phyloP scores from a whole-genome alignment of 257 asterid genomes.

The Solanum corneliomulleri region DNA sequence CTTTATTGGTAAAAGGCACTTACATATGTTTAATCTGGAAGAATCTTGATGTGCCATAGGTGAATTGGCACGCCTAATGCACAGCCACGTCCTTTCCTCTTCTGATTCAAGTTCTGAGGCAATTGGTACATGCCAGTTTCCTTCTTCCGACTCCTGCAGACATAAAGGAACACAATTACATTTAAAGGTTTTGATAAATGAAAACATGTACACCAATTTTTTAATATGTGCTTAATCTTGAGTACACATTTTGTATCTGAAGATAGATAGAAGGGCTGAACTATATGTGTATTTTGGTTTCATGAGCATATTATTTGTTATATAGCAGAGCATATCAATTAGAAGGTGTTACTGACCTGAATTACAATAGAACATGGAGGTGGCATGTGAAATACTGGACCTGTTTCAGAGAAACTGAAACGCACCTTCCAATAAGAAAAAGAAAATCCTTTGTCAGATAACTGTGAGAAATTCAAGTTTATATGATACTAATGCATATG shows the following conservation, averaged over 20 bases:
- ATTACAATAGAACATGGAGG: constrained; percentile 86
- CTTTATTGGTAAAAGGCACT: not conserved
- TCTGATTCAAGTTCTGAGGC: constrained; percentile 46
- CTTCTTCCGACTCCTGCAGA: constrained; percentile 66
- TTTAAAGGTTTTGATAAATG: not conserved
- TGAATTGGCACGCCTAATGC: constrained; percentile 45
- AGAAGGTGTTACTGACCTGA: constrained; percentile 40
- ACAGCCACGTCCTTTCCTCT: constrained; percentile 62
- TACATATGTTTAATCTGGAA: constrained; percentile 25
- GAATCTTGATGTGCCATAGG: constrained; percentile 16
- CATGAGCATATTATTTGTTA: not conserved
- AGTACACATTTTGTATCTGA: not conserved
- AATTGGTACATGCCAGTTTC: constrained; percentile 84
- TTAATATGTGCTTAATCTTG: not conserved
- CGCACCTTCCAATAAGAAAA: constrained; percentile 44
- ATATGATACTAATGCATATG: not conserved
- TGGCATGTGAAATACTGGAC: constrained; percentile 72
- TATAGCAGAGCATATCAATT: not conserved
- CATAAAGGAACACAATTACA: not conserved
- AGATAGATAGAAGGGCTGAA: not conserved
- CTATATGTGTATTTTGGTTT: not conserved
- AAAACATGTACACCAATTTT: not conserved
- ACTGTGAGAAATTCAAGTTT: not conserved
- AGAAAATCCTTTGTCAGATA: constrained; percentile 7
- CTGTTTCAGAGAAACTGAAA: constrained; percentile 56